Percentiles rank a stretch among this genome's conserved stretches.
These are phyloP conservation scores for Saururus chinensis DNA, from an alignment of 164 flowering plant species.

Conservation along the genomic window DNA sequence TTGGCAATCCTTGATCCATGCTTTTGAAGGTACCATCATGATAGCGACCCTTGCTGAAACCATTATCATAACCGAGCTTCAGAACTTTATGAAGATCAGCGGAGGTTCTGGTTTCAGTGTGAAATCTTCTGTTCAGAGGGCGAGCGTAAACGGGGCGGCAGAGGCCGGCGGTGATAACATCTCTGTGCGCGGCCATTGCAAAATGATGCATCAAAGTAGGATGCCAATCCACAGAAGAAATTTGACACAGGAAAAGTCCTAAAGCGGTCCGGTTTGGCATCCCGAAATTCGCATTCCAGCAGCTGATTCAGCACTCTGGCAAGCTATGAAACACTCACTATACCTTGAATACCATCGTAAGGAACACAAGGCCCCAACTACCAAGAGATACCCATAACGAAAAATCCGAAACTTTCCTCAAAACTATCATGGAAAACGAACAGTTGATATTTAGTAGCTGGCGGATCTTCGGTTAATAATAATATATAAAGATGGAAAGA, in stretches of 20 bases:
- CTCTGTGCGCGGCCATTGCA: slow-evolving; percentile 14
- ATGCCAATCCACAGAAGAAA: slow-evolving; percentile 5
- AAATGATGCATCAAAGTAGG: slow-evolving; percentile 1
- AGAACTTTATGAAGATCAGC: slow-evolving; percentile 4
- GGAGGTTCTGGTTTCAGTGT: not conserved
- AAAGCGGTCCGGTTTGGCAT: slow-evolving; percentile 24
- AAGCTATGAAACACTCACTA: no score
- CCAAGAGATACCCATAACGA: no score
- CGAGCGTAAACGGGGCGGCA: slow-evolving; percentile 2
- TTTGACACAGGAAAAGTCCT: slow-evolving; percentile 8
- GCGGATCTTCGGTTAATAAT: no score
- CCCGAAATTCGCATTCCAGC: slow-evolving; percentile 16
- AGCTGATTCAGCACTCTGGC: not conserved
- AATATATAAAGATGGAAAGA: no score
- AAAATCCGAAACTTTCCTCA: no score
- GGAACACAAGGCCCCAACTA: no score
- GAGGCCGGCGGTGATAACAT: slow-evolving; percentile 6
- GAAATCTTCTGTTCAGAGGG: slow-evolving; percentile 1
- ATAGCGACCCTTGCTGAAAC: slow-evolving; percentile 21
- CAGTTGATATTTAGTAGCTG: no score
- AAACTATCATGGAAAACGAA: no score
- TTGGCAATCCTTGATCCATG: slow-evolving; percentile 8
- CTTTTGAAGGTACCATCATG: not conserved
- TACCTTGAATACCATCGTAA: no score
- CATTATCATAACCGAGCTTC: slow-evolving; percentile 2